Evolutionary conservation across 352 stramenopile species (phyloP).

Genomic region (Globisporangium mamillatum): DNA sequence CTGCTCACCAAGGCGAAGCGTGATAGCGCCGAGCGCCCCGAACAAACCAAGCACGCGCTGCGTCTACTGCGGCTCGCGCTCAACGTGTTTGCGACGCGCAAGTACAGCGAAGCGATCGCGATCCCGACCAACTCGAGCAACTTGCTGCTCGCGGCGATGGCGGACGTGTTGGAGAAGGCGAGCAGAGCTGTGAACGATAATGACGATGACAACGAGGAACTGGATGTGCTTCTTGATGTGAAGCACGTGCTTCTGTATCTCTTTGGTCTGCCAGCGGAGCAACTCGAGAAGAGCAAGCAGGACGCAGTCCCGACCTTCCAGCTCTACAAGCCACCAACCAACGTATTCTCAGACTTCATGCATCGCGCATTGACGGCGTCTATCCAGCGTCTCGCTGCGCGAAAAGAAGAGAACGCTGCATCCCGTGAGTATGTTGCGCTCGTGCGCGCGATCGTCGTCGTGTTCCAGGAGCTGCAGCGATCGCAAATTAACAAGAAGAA

Average conservation of each 20-base stretch:
- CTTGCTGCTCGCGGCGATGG: conserved; percentile 61
- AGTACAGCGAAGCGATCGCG: conserved; percentile 23
- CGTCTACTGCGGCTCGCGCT: conserved; percentile 56
- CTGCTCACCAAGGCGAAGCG: conserved; percentile 54
- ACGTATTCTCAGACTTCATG: conserved; percentile 74
- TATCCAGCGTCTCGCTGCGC: conserved; percentile 11
- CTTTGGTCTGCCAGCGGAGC: conserved; percentile 42
- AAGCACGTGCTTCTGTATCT: conserved; percentile 62
- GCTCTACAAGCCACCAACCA: conserved; percentile 78
- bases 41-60: conserved; percentile 43
- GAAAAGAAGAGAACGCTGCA: background rate
- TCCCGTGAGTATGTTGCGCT: conserved; percentile 38
- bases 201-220: conserved; percentile 5
- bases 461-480: conserved; percentile 77
- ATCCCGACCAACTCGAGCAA: conserved; percentile 74
- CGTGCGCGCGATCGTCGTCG: conserved; percentile 45
- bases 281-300: conserved; percentile 4
- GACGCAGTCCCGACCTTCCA: conserved; percentile 47
- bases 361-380: conserved; percentile 42
- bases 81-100: conserved; percentile 33
- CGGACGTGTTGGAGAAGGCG: conserved; percentile 48
- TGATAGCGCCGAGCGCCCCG: conserved; percentile 24
- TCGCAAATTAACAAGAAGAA: conserved; percentile 90
- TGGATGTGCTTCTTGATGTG: conserved; percentile 47
- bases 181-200: background rate